Evolutionary conservation across 352 stramenopile genomes (phyloP), one percentile per base, ranked within the genome.

Genomic region (Pythium aristosporum): DNA sequence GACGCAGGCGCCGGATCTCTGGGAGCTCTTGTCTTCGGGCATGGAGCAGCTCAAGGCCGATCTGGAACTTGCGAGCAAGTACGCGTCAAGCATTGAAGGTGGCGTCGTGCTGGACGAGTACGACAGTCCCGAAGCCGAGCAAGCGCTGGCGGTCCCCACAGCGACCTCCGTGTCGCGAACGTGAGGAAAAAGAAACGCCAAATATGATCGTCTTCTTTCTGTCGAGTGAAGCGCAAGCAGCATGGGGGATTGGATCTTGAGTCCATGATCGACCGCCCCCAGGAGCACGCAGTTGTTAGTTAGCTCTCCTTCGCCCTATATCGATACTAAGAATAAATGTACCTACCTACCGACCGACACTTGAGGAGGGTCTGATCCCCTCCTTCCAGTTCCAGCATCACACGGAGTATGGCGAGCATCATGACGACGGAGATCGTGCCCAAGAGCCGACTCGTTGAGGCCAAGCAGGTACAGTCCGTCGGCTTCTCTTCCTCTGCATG

Each of bases 11-110:
- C 87, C 87, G 0, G 86, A 96, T 65, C 65, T 96, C 25, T 96
- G 87, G 87, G 85, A 96, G 60, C 61, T 96, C 47, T 59, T 96
- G 37, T 91, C 83, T 16, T 90, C 79, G 1, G 87, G 87, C n/a
- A 94, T 96, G 87, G 87, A 96, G 66, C 87, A 96, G 72, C 76
- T 96, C 13, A 94, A 96, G 73, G 83, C 85, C 21, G 87, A 96
- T 52, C 51, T 96, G 52, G 85, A 96, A 68, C 74, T 96, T 50
- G 85, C 87, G 9, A 93, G 85, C 74, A 94, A 93, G 70, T 92
- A 93, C 61, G 85, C 85, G 9, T 81, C 81, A 23, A 95, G 85
- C 67, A 92, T 95, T 58, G 86, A 95, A 43, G 59, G 59, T 48
- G 55, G 65, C 21, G 72, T 67, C 43, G 64, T 65, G 46, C 20